A percentile compares a stretch with the other conserved stretches of the same genome.
Conservation (phyloP, 768 basidiomycete species). For the Auricularia cornea region DNA sequence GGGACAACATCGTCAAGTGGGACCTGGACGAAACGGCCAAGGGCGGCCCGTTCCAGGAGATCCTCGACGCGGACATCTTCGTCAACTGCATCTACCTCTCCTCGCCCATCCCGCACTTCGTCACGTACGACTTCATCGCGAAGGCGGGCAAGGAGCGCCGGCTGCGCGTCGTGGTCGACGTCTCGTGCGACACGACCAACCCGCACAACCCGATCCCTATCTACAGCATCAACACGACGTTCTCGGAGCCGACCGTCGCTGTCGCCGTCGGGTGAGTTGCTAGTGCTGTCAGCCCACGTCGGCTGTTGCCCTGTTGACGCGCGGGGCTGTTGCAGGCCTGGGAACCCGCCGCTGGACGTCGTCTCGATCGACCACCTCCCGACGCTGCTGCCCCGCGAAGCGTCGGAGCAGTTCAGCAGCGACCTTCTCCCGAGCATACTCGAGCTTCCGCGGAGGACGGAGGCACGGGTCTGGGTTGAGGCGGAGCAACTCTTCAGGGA, state of each 20-base stretch:
- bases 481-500: constrained; percentile 76
- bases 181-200: constrained; percentile 98
- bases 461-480: constrained; percentile 75
- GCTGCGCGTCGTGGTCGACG: constrained; percentile 84
- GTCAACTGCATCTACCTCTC: constrained; percentile 99
- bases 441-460: constrained; percentile 57
- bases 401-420: constrained; percentile 90
- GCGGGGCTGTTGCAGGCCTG: constrained; percentile 32
- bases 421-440: constrained; percentile 82
- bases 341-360: constrained; percentile 66
- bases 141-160: constrained; percentile 59
- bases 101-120: constrained; percentile 75
- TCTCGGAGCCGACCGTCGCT: constrained; percentile 82
- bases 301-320: constrained; percentile 1
- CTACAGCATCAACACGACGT: constrained; percentile 89
- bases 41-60: constrained; percentile 93
- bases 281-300: not conserved
- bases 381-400: constrained; percentile 88
- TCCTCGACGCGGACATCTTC: constrained; percentile 94
- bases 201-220: constrained; percentile 97
- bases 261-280: constrained; percentile 68
- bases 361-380: constrained; percentile 97
- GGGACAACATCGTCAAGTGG: constrained; percentile 94
- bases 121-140: constrained; percentile 62
- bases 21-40: constrained; percentile 94